Evolutionary conservation across 805 yeast genomes (phyloP).

Genomic region (Kodamaea leandrae): DNA sequence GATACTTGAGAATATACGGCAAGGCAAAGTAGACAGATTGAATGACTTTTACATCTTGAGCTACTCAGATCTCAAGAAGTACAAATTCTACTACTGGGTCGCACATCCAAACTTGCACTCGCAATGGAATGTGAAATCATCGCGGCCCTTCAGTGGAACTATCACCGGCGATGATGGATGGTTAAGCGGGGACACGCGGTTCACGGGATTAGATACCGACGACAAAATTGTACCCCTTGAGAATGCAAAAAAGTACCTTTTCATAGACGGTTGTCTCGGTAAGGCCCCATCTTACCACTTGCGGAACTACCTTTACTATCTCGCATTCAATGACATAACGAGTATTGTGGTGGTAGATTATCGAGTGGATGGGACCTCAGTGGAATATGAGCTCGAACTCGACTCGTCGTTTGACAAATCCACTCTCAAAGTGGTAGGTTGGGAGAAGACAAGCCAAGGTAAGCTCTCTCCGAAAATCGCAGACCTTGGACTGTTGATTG

Average conservation of each 20-base stretch:
- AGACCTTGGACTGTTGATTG: constrained; percentile 74
- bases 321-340: constrained; percentile 30
- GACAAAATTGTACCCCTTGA: not conserved
- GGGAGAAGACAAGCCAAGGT: constrained; percentile 74
- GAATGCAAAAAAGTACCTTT: constrained; percentile 21
- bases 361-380: constrained; percentile 18
- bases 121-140: constrained; percentile 40
- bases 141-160: constrained; percentile 5
- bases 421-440: constrained; percentile 58
- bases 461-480: constrained; percentile 80
- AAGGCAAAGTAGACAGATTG: constrained; percentile 19
- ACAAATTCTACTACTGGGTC: constrained; percentile 86
- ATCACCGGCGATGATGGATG: not conserved
- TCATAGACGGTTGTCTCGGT: constrained; percentile 32
- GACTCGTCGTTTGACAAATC: constrained; percentile 6
- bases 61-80: constrained; percentile 87
- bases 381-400: constrained; percentile 32
- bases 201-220: constrained; percentile 1
- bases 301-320: constrained; percentile 54
- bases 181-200: not conserved
- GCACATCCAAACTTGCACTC: constrained; percentile 67
- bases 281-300: constrained; percentile 44
- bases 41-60: constrained; percentile 44
- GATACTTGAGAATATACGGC: constrained; percentile 12
- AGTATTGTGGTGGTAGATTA: constrained; percentile 23